These are phyloP conservation scores for Sporothrix pseudoabietina DNA, from an alignment of 2,329 filamentous ascomycete genomes.

Conservation along the genomic window DNA sequence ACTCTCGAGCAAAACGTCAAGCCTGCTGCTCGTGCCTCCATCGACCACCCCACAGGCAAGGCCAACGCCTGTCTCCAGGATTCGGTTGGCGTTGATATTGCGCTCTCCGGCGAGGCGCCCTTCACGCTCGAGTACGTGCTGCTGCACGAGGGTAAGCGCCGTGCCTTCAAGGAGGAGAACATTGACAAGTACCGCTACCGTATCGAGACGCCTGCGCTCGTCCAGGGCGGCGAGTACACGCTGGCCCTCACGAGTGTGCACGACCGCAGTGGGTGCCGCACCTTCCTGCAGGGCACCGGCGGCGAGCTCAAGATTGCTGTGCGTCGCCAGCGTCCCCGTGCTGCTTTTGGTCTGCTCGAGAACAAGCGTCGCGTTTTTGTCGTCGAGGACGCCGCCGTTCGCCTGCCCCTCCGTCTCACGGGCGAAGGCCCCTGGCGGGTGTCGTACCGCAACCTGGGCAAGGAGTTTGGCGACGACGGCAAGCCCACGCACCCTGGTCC, in stretches of 20 bases:
- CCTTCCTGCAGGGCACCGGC: constrained; percentile 63
- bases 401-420: constrained; percentile 79
- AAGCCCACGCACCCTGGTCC: constrained; percentile 42
- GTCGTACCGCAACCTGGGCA: constrained; percentile 65
- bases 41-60: constrained; percentile 57
- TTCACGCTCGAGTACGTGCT: constrained; percentile 92
- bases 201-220: constrained; percentile 74
- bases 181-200: constrained; percentile 66
- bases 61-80: constrained; percentile 82
- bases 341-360: constrained; percentile 81
- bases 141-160: constrained; percentile 83
- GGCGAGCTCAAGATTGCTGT: constrained; percentile 85
- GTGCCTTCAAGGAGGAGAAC: constrained; percentile 64
- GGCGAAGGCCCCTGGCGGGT: constrained; percentile 85
- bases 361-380: constrained; percentile 74
- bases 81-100: constrained; percentile 71
- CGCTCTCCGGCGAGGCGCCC: constrained; percentile 78
- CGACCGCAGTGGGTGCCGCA: constrained; percentile 84
- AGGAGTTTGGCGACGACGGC: constrained; percentile 35
- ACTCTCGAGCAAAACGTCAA: constrained; percentile 87
- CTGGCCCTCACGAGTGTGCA: constrained; percentile 83
- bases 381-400: constrained; percentile 72
- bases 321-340: constrained; percentile 83
- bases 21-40: constrained; percentile 80
- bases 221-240: constrained; percentile 85